Evolutionary conservation across 495 filamentous ascomycete genomes (phyloP).

Genomic region (Articulospora tetracladia): DNA sequence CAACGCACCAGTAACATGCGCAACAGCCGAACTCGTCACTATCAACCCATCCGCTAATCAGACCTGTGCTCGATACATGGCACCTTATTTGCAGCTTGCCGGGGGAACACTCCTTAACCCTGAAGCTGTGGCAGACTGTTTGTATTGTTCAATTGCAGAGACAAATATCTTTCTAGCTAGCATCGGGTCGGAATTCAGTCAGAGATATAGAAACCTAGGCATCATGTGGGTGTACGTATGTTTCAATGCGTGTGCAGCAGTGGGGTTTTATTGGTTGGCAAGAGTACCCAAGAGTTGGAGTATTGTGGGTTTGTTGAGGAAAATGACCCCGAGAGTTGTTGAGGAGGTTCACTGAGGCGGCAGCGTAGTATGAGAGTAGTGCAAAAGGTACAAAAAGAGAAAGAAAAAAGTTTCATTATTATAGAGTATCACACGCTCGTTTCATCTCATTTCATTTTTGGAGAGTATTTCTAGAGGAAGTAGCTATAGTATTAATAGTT

Average conservation of each 20-base stretch:
- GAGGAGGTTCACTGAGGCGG: conserved; percentile 1
- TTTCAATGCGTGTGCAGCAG: conserved; percentile 65
- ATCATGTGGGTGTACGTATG: conserved; percentile 70
- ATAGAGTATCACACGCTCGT: too few relatives aligned
- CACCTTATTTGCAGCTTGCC: not conserved
- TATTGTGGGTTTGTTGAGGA: not conserved
- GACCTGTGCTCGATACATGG: conserved; percentile 54
- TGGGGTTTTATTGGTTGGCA: conserved; percentile 72
- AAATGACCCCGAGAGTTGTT: not conserved
- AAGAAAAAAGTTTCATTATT: too few relatives aligned
- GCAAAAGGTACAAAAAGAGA: too few relatives aligned
- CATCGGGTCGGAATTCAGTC: conserved; percentile 42
- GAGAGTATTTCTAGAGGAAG: too few relatives aligned
- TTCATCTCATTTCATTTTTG: too few relatives aligned
- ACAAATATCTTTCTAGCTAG: conserved; percentile 58
- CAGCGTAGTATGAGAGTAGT: too few relatives aligned
- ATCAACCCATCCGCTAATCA: conserved; percentile 46
- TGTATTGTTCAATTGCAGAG: conserved; percentile 52
- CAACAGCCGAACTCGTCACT: conserved; percentile 51
- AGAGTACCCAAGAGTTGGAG: conserved; percentile 61
- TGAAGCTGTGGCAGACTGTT: conserved; percentile 46
- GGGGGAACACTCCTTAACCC: conserved; percentile 52
- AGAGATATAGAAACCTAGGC: conserved; percentile 78
- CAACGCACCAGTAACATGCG: conserved; percentile 44
- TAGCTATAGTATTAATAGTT: too few relatives aligned